These are phyloP conservation scores for Kwoniella sp. DNA, from an alignment of 768 basidiomycete species.

Conservation along the genomic window DNA sequence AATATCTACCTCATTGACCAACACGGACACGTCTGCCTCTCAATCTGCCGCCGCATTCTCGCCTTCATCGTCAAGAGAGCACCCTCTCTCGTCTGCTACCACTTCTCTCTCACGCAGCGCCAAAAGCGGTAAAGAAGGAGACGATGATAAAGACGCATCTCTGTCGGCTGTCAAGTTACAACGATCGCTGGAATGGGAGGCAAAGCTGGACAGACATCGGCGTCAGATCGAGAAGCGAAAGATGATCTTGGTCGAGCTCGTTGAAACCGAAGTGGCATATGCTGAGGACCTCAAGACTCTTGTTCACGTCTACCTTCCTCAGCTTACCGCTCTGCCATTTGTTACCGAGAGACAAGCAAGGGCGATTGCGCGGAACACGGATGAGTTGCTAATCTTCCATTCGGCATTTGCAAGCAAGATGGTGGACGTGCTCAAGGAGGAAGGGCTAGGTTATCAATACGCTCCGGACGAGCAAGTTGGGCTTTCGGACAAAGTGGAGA, in stretches of 20 bases:
- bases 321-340: constrained; percentile 49
- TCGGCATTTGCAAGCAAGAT: constrained; percentile 41
- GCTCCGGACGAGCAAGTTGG: constrained; percentile 11
- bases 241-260: constrained; percentile 80
- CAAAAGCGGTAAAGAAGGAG: constrained; percentile 49
- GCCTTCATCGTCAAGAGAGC: constrained; percentile 36
- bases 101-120: constrained; percentile 52
- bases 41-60: constrained; percentile 37
- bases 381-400: constrained; percentile 48
- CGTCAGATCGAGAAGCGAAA: constrained; percentile 56
- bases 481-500: constrained; percentile 35
- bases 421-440: constrained; percentile 53
- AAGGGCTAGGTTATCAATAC: constrained; percentile 40
- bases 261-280: constrained; percentile 82
- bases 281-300: constrained; percentile 74
- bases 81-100: constrained; percentile 52
- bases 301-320: constrained; percentile 59
- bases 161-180: constrained; percentile 41
- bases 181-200: constrained; percentile 45
- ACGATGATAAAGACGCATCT: constrained; percentile 19
- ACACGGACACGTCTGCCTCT: constrained; percentile 34
- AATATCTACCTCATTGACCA: constrained; percentile 35
- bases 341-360: constrained; percentile 35
- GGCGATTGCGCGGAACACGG: constrained; percentile 44
- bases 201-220: constrained; percentile 32